Evolutionary conservation across 768 basidiomycete genomes (phyloP), one percentile per base, ranked within the genome.

Genomic region (Tylopilus intermedius): DNA sequence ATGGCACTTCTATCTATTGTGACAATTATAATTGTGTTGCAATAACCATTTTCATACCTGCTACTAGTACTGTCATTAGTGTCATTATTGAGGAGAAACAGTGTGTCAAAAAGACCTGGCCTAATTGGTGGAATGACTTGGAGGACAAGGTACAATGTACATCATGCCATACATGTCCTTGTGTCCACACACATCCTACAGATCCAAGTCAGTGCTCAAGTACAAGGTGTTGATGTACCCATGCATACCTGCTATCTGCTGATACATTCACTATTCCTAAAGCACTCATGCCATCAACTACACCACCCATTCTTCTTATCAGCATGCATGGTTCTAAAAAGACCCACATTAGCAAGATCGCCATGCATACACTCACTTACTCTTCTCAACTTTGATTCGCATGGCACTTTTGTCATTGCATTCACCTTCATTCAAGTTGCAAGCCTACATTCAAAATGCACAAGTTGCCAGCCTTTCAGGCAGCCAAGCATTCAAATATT

Each of bases 61-160:
- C 85, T 18, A 78, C 86, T 18, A 18, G 18, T 4, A 79, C 90
- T 4, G 71, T 92, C 39, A 71, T 77, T 32, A 81, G 79, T 15
- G 88, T 90, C 3, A 73, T 91, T 57, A 76, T 99, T 27, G 94
- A 97, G 65, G 95, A 98, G 74, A 95, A 95, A 71, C 78, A 94
- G 50, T 97, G 96, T 63, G 96, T 99, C 29, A 94, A 95, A 72
- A 99, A 99, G 80, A 99, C 95, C 0, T 99, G 95, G 95, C 96
- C 96, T 0, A 94, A 94, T 67, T 99, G 94, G 92, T 99, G 95
- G 94, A 96, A 98, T 66, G 96, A 98, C 69, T 76, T 99, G 24
- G 82, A 90, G 66, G 94, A 92, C 74, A 96, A 96, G 82, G 91
- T 89, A 46, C 3, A 74, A 40, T 18, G n/a, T 37, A 40, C n/a